A percentile compares a stretch with the other conserved stretches of the same genome.
These are phyloP conservation scores for Aurantiochytrium sp. DNA, from an alignment of 108 stramenopile species.

Conservation along the genomic window DNA sequence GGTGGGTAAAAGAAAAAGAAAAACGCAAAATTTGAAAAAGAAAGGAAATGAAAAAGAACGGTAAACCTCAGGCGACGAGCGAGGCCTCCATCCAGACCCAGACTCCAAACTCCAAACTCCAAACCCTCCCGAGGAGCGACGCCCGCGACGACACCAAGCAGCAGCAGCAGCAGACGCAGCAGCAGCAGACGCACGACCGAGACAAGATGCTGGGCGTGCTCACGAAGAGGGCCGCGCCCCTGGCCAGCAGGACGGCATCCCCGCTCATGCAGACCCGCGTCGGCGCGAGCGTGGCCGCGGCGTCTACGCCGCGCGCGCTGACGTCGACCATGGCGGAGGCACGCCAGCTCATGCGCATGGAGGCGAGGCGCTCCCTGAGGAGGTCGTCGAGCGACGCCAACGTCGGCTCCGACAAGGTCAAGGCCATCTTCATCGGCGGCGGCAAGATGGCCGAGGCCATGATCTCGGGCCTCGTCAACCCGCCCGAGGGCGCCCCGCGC, in stretches of 20 bases:
- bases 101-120: background rate
- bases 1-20: no score
- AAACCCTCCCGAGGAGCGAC: background rate
- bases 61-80: no score
- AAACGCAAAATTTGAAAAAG: no score
- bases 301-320: background rate
- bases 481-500: background rate
- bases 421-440: constrained; percentile 69
- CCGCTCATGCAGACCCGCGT: no score
- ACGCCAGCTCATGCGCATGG: background rate
- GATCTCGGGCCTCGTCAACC: constrained; percentile 65
- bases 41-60: no score
- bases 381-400: background rate
- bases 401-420: background rate
- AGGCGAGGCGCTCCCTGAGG: background rate
- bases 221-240: no score
- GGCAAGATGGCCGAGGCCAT: constrained; percentile 91
- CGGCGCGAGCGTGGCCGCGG: background rate
- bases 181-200: no score
- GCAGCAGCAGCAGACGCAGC: no score
- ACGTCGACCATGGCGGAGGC: background rate
- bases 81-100: background rate
- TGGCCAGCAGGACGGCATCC: no score
- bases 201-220: no score
- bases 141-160: background rate